Conservation (phyloP, 164 flowering plant species). For the Macadamia tetraphylla region DNA sequence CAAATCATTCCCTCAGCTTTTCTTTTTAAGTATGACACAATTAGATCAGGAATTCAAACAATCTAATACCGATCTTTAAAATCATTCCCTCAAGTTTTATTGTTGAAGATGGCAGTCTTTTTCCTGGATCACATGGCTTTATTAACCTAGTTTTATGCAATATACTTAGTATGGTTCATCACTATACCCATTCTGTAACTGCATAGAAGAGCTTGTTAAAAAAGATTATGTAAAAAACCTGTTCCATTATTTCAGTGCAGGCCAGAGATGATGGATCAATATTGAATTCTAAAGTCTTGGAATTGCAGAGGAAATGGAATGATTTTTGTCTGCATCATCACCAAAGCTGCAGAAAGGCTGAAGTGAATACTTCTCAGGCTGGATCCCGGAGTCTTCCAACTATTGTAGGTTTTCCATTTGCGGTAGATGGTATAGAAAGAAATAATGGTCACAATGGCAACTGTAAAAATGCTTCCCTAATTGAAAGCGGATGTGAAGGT, state of each 20-base stretch:
- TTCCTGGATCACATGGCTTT: background rate
- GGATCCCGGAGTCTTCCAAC: conserved; percentile 22
- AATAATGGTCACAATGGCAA: conserved; percentile 8
- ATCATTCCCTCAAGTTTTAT: no score
- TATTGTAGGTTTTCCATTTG: conserved; percentile 30
- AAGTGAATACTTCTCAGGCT: conserved; percentile 16
- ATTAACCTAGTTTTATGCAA: background rate
- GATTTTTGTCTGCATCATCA: conserved; percentile 53
- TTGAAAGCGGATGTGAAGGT: conserved; percentile 20
- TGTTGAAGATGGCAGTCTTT: background rate
- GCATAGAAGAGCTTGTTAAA: conserved; percentile 4
- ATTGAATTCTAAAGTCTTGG: conserved; percentile 36
- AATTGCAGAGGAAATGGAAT: conserved; percentile 60
- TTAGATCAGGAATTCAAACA: no score
- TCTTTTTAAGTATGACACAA: no score
- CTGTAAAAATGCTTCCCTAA: conserved; percentile 19
- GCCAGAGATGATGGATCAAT: conserved; percentile 52
- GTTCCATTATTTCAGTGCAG: conserved; percentile 69
- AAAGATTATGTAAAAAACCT: conserved; percentile 22
- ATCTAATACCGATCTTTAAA: no score
- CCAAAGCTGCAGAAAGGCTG: conserved; percentile 16
- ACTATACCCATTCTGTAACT: background rate
- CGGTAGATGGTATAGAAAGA: conserved; percentile 20
- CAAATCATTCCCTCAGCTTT: background rate
- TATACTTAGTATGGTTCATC: background rate